Evolutionary conservation across 2,329 filamentous ascomycete species (phyloP).

Genomic region (Colletotrichum orchidophilum): DNA sequence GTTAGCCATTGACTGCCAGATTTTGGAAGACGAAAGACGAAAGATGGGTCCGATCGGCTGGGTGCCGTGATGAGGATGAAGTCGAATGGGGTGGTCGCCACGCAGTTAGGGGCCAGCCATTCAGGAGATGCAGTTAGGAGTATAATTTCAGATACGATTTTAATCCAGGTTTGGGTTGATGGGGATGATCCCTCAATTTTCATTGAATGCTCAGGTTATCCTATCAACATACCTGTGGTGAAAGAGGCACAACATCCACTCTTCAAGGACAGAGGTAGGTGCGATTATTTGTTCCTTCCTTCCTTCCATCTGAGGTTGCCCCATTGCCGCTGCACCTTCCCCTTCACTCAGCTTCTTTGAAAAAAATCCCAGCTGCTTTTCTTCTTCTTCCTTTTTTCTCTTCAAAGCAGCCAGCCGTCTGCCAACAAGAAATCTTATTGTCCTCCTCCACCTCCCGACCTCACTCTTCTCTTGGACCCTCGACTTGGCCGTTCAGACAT

Average conservation of each 20-base stretch:
- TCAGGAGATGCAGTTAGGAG: neutral
- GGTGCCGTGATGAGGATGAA: neutral
- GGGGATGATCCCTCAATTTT: too few species aligned
- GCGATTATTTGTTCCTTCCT: neutral
- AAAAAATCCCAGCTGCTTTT: neutral
- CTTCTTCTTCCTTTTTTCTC: neutral
- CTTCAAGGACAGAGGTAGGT: neutral
- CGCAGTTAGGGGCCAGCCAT: neutral
- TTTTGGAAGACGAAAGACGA: neutral
- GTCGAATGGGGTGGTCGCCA: neutral
- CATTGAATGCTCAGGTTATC: neutral
- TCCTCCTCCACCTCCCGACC: neutral
- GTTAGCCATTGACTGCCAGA: neutral
- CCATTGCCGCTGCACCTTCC: neutral
- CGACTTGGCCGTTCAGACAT: neutral
- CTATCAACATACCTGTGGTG: neutral
- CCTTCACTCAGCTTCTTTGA: neutral
- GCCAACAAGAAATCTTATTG: neutral
- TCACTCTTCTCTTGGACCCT: neutral
- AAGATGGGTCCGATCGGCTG: too few species aligned
- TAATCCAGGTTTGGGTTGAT: too few species aligned
- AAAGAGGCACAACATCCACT: neutral
- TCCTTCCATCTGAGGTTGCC: neutral
- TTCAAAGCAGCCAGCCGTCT: neutral
- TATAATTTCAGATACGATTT: neutral